Evolutionary conservation across 257 asterid genomes (phyloP), one percentile per base, ranked within the genome.

Genomic region (Sherardia arvensis): DNA sequence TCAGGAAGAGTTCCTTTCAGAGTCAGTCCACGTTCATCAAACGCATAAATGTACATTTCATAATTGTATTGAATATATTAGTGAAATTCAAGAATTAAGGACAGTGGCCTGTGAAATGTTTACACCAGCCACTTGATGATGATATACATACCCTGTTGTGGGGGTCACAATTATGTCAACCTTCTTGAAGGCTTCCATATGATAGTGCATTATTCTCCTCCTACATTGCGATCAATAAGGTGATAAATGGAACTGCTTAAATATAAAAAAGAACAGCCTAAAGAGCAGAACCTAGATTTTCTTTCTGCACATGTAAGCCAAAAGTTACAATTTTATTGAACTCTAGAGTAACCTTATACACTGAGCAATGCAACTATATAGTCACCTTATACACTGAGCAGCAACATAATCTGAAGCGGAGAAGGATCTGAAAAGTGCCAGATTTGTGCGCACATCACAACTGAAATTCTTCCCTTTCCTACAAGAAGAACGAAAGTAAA

Each of bases 161-260:
- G 99, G 97, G 69, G 97, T 87, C 70, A 93, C 88, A 74, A 93
- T 89, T 64, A 90, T 78, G 74, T 93, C 99, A 78, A 85, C 99
- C 74, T 78, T 78, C 70, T 84, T 85, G 67, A 89, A 87, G 33
- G 79, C 76, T 81, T 89, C 95, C 83, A 66, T 84, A 72, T 80
- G 85, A 80, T 82, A 89, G 80, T 87, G 55, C 99, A 92, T 89
- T 71, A 87, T 71, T 82, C 99, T 82, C 69, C 97, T 82, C 90
- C 99, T 92, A 66, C 86, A 57, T 58, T 47, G 63, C 29, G 36
- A 36, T 25, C 23, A 12, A 27, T 45, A 66, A 38, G 64, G 49
- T 54, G 68, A 69, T 21, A 32, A 8, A 7, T 12, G 27, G 32
- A 45, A 36, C 17, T 34, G 21, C 20, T 3, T 43, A 43, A 4